These are phyloP conservation scores for Lactifluus piperatus DNA, from an alignment of 768 basidiomycete species.

Conservation along the genomic window DNA sequence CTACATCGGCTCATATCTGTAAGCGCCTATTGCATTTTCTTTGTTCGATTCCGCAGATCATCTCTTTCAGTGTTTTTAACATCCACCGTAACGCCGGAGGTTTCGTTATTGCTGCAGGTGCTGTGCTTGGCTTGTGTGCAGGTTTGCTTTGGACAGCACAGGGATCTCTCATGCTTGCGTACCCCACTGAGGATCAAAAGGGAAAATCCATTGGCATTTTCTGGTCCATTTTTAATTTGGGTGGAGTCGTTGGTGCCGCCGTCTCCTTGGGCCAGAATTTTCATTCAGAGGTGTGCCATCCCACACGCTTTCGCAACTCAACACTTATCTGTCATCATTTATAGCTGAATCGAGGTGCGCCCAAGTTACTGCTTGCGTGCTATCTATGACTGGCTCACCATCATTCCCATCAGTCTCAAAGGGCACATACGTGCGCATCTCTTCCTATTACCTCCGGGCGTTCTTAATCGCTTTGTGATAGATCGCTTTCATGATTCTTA, in stretches of 20 bases:
- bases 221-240: slow-evolving; percentile 80
- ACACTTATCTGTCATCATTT: background rate
- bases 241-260: slow-evolving; percentile 68
- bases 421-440: slow-evolving; percentile 59
- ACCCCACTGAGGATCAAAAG: slow-evolving; percentile 73
- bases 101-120: slow-evolving; percentile 66
- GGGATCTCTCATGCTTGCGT: slow-evolving; percentile 77
- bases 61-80: slow-evolving; percentile 46
- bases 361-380: background rate
- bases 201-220: slow-evolving; percentile 71
- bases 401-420: slow-evolving; percentile 41
- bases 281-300: slow-evolving; percentile 42
- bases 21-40: slow-evolving; percentile 22
- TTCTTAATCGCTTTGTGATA: slow-evolving; percentile 24
- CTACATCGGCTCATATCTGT: slow-evolving; percentile 70
- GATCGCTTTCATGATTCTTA: slow-evolving; percentile 72
- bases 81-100: slow-evolving; percentile 51
- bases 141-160: slow-evolving; percentile 76
- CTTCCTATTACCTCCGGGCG: background rate
- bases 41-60: background rate
- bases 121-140: slow-evolving; percentile 64
- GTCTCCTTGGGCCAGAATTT: slow-evolving; percentile 69
- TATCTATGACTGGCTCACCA: background rate
- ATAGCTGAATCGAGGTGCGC: slow-evolving; percentile 29
- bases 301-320: background rate